Conservation (phyloP, 768 basidiomycete genomes). For the Lyophyllum shimeji region DNA sequence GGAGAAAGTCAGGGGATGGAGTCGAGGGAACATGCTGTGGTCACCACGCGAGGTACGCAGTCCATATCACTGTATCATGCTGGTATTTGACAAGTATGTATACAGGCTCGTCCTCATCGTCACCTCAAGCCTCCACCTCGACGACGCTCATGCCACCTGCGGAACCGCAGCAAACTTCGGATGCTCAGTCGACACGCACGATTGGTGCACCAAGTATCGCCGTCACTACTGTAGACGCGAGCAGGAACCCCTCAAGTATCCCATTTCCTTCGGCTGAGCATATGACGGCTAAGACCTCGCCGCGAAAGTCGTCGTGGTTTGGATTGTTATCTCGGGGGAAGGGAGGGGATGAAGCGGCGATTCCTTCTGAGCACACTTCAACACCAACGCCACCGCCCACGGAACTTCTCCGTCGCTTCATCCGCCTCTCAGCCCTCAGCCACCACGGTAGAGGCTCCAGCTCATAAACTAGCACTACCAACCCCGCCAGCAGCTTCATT, state of each 20-base stretch:
- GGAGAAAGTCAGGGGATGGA: neutral
- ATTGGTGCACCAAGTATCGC: neutral
- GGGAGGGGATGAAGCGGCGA: constrained; percentile 23
- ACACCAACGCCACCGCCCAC: no score
- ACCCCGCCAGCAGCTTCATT: neutral
- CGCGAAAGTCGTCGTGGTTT: constrained; percentile 30
- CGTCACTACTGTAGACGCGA: neutral
- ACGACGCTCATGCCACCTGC: neutral
- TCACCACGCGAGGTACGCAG: neutral
- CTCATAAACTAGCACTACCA: neutral
- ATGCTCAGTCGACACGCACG: neutral
- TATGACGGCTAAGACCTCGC: neutral
- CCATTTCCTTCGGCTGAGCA: neutral
- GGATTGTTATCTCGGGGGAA: constrained; percentile 28
- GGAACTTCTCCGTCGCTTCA: no score
- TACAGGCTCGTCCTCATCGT: neutral
- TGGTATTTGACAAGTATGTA: neutral
- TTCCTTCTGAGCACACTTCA: neutral
- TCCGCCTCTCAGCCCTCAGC: constrained; percentile 12
- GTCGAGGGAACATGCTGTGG: neutral
- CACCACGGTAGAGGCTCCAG: neutral
- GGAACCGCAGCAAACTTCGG: neutral
- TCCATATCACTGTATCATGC: neutral
- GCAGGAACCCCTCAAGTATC: neutral
- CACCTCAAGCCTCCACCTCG: neutral